Evolutionary conservation across 2,329 filamentous ascomycete genomes (phyloP).

Genomic region (Fusarium guadeloupense): DNA sequence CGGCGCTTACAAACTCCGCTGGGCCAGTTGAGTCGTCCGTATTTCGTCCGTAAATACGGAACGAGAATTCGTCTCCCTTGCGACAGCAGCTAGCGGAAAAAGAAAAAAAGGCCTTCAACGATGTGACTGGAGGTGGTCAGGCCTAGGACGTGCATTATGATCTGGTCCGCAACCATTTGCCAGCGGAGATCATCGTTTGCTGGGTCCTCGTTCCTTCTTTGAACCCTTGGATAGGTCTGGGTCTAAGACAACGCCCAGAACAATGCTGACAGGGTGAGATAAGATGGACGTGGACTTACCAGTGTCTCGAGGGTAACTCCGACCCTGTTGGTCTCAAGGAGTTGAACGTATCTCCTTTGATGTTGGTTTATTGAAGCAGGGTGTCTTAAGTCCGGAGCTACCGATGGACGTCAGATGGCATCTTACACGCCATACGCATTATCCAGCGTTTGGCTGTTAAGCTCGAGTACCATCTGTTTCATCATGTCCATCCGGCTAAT

Average conservation of each 20-base stretch:
- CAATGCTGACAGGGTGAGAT: slow-evolving; percentile 31
- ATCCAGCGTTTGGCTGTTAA: slow-evolving; percentile 1
- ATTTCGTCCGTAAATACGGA: slow-evolving; percentile 14
- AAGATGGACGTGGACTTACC: slow-evolving; percentile 5
- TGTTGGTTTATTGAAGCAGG: neutral
- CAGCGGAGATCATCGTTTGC: neutral
- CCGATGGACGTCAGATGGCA: slow-evolving; percentile 23
- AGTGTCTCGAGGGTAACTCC: neutral
- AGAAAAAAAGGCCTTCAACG: neutral
- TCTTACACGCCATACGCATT: slow-evolving; percentile 17
- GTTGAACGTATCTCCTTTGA: neutral
- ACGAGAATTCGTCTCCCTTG: neutral
- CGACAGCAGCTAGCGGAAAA: neutral
- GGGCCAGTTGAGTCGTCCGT: neutral
- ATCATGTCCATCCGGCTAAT: slow-evolving; percentile 16
- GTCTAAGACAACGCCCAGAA: neutral
- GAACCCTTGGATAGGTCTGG: slow-evolving; percentile 5
- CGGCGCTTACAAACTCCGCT: slow-evolving; percentile 28
- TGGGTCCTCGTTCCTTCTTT: neutral
- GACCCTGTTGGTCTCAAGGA: neutral
- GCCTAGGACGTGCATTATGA: neutral
- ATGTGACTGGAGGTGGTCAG: slow-evolving; percentile 2
- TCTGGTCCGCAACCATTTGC: slow-evolving; percentile 16
- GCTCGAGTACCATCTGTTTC: slow-evolving; percentile 4
- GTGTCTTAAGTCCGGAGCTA: slow-evolving; percentile 36